phyloP scores from a whole-genome alignment of 1,284 basidiomycete species.

The Ceratobasidium sp. region DNA sequence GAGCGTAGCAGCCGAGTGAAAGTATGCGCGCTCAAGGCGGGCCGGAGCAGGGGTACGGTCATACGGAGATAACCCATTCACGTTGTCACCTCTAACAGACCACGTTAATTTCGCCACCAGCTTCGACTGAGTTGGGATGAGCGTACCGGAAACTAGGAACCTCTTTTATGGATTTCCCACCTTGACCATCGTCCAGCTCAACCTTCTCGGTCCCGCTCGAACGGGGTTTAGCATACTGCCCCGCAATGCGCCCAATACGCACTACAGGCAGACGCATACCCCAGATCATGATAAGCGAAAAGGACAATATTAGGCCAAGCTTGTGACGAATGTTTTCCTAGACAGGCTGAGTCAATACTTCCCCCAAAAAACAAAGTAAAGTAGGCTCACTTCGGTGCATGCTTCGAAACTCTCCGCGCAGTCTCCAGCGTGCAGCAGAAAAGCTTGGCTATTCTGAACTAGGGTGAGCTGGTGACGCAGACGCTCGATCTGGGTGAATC shows the following conservation, averaged over 20 bases:
- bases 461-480: conserved; percentile 82
- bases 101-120: conserved; percentile 1
- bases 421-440: conserved; percentile 96
- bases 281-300: conserved; percentile 96
- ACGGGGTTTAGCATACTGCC: conserved; percentile 97
- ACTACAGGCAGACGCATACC: conserved; percentile 93
- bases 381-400: conserved; percentile 80
- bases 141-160: conserved; percentile 83
- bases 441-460: conserved; percentile 90
- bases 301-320: conserved; percentile 93
- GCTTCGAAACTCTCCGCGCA: conserved; percentile 96
- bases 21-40: conserved; percentile 91
- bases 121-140: background rate
- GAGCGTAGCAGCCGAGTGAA: conserved; percentile 93
- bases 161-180: conserved; percentile 56
- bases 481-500: conserved; percentile 78
- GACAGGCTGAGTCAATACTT: conserved; percentile 6
- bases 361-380: no score
- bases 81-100: conserved; percentile 87
- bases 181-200: conserved; percentile 68
- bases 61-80: conserved; percentile 85
- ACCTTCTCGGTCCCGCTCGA: conserved; percentile 88
- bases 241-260: conserved; percentile 91
- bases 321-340: conserved; percentile 95
- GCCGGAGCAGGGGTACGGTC: conserved; percentile 92